Conservation (phyloP, 2,329 filamentous ascomycete genomes). For the Fusarium chuoi region DNA sequence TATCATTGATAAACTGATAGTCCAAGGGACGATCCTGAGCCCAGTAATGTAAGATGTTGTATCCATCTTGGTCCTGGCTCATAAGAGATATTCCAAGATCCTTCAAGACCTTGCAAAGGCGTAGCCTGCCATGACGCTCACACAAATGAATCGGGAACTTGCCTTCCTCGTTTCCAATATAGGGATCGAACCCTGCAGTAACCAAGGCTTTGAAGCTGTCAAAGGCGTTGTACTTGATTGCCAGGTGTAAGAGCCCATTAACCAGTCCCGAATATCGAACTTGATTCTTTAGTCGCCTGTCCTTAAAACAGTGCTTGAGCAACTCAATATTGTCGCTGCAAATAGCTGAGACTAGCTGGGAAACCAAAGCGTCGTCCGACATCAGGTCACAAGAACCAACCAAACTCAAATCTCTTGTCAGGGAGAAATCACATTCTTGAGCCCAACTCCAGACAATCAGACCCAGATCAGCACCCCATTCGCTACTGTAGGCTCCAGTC, state of each 20-base stretch:
- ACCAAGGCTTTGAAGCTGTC: background rate
- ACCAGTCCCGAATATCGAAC: accelerated
- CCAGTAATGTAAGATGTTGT: background rate
- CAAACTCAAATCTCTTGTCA: background rate
- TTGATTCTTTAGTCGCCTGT: background rate
- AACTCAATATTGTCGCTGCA: accelerated
- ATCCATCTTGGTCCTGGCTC: background rate
- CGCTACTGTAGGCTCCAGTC: background rate
- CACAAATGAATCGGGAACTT: background rate
- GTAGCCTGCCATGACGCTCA: background rate
- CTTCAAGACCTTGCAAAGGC: background rate
- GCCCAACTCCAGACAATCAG: background rate
- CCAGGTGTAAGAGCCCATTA: background rate
- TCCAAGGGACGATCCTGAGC: background rate
- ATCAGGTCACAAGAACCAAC: background rate
- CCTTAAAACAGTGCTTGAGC: background rate
- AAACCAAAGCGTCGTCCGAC: background rate
- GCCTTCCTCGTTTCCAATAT: accelerated
- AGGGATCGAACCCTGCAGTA: background rate
- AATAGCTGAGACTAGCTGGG: background rate
- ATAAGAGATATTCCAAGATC: background rate
- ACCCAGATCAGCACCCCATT: background rate
- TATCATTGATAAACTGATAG: background rate
- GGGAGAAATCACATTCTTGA: background rate
- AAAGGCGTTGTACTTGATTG: background rate